Base-by-base conservation (phyloP, 2,329 filamentous ascomycete species). In the Fusarium virguliforme region DNA sequence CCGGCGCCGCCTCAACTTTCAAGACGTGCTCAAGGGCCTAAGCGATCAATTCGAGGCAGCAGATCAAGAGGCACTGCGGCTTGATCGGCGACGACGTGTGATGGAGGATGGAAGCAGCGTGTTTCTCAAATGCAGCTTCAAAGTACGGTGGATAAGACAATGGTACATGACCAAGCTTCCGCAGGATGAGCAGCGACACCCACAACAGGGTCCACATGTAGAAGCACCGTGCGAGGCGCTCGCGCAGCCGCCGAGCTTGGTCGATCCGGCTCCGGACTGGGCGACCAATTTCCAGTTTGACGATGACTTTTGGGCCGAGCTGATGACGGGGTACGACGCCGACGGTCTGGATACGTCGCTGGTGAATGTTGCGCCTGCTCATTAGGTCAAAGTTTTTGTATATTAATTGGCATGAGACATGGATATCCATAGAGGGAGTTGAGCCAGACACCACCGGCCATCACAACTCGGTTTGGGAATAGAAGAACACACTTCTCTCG, bases 71-170 rank as follows among this genome's bases (percentile, higher is more conserved):
- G 76, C 79, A 1, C 57, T 61, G 5, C 57, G 71, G 0, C 62
- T 73, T 2, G 74, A 72, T 4, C 72, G 77, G 9, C 68, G 75
- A 15, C 69, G 75, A 0, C 70, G 78, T 0, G 63, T 79, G 0
- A 66, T 80, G 10, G 75, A 79, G 10, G 79, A 79, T 2, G 79
- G 76, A 3, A 77, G 74, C 34, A 75, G 77, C 8, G 65, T 79
- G 1, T 73, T 81, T 58, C 60, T 74, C 1, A 77, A 78, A 46
- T 79, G 79, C 34, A 75, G 76, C 40, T 79, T 79, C 56, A 83
- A 81, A 62, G 59, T 82, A 6, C 74, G 79, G 2, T 83, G 82
- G 82, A 80, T 84, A 15, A 70, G 79, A 18, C 78, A 81, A n/a
- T 84, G 82, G 83, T 83, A 79, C 46, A 3, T 76, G 4, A 68